phyloP scores from a whole-genome alignment of 2,329 filamentous ascomycete species.

The Ophiosphaerella narmari region DNA sequence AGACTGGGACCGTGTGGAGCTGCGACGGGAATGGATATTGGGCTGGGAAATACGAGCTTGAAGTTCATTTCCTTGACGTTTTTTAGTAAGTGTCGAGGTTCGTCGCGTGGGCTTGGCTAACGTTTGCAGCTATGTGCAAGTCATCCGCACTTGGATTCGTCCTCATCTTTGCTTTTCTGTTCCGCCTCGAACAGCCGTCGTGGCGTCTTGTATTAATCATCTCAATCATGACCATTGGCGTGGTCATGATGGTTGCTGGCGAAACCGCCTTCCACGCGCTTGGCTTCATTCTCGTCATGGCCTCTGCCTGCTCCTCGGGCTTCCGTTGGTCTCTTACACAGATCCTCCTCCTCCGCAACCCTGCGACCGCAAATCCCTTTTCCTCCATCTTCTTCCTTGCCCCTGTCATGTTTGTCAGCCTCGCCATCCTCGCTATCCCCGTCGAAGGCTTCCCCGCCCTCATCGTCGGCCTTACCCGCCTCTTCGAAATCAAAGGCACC shows the following conservation, averaged over 20 bases:
- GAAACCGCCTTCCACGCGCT: constrained; percentile 86
- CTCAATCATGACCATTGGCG: constrained; percentile 85
- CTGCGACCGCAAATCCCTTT: constrained; percentile 94
- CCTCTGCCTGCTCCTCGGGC: constrained; percentile 90
- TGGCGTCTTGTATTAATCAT: constrained; percentile 87
- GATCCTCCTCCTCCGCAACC: constrained; percentile 90
- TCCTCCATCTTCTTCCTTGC: constrained; percentile 97
- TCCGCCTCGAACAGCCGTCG: constrained; percentile 86
- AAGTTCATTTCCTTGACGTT: constrained; percentile 97
- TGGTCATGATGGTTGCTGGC: constrained; percentile 97
- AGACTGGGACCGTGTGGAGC: constrained; percentile 89
- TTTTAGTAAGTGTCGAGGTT: constrained; percentile 63
- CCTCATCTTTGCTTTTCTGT: constrained; percentile 90
- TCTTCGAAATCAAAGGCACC: constrained; percentile 71
- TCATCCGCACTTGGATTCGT: constrained; percentile 95
- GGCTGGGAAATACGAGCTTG: constrained; percentile 90
- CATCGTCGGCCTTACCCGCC: constrained; percentile 64
- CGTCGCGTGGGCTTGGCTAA: constrained; percentile 14
- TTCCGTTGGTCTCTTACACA: constrained; percentile 99
- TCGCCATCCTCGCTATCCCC: constrained; percentile 79
- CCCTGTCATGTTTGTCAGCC: constrained; percentile 88
- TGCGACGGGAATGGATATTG: constrained; percentile 93
- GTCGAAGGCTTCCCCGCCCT: constrained; percentile 80
- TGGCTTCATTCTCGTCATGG: constrained; percentile 91
- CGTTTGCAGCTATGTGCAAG: constrained; percentile 81